Percentiles rank a stretch among this genome's conserved stretches.
phyloP scores from a whole-genome alignment of 768 basidiomycete genomes.

The Naganishia friedmannii region DNA sequence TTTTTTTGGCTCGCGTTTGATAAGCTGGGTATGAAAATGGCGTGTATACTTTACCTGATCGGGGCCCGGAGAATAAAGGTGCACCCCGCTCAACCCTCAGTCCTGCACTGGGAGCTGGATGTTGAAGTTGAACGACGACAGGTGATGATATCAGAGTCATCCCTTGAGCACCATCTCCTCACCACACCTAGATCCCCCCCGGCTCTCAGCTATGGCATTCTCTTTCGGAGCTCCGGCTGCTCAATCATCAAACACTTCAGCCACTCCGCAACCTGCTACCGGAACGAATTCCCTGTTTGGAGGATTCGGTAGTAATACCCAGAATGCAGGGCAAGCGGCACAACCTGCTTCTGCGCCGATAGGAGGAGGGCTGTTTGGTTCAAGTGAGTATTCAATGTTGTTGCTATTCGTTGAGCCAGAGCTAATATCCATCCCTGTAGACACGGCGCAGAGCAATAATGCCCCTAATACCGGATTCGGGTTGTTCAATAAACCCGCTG shows the following conservation, averaged over 20 bases:
- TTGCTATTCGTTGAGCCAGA: background rate
- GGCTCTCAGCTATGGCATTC: conserved; percentile 8
- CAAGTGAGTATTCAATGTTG: background rate
- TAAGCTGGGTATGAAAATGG: background rate
- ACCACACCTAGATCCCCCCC: background rate
- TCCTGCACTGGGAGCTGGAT: background rate
- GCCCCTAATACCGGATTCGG: background rate
- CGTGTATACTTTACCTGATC: background rate
- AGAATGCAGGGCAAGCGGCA: background rate
- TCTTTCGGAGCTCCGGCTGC: conserved; percentile 25
- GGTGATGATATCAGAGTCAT: background rate
- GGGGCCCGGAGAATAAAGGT: background rate
- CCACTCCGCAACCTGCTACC: background rate
- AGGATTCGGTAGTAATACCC: conserved; percentile 1
- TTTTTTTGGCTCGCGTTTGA: background rate
- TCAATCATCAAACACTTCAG: background rate
- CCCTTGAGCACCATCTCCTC: background rate
- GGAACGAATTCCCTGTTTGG: conserved; percentile 8
- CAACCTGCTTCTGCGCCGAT: conserved; percentile 3
- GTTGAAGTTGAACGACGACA: background rate
- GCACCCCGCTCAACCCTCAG: conserved; percentile 1
- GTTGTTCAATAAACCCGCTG: conserved; percentile 18
- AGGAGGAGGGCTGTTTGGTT: background rate
- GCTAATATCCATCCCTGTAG: background rate
- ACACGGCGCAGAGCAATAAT: background rate